Conservation (phyloP, 1,284 basidiomycete genomes). For the Cutaneotrichosporon sp. region DNA sequence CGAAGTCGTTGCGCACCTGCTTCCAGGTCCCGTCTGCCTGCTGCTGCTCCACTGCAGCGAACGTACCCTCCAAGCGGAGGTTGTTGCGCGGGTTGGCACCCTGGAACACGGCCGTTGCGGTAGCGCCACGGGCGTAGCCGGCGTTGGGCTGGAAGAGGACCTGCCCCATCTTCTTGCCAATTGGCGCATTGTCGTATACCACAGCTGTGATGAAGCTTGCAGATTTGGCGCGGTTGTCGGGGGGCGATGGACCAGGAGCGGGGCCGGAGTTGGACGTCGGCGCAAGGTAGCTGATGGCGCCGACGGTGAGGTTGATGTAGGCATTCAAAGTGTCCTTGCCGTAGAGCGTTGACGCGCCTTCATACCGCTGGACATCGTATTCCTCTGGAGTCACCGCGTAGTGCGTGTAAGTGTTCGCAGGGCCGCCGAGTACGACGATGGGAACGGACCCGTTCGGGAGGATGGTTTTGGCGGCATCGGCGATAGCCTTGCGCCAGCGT, state of each 20-base stretch:
- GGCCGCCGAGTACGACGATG: conserved; percentile 17
- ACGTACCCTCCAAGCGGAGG: conserved; percentile 17
- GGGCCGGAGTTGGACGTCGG: not conserved
- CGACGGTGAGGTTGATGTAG: conserved; percentile 15
- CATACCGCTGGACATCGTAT: conserved; percentile 18
- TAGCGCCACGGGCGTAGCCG: not conserved
- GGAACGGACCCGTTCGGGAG: conserved; percentile 1
- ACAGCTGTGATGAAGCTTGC: conserved; percentile 4
- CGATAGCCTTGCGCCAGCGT: conserved; percentile 12
- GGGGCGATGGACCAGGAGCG: not conserved
- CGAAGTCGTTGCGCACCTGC: conserved; percentile 9
- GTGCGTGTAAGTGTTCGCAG: conserved; percentile 13
- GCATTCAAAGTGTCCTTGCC: conserved; percentile 13
- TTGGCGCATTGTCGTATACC: conserved; percentile 11
- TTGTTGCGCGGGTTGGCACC: conserved; percentile 19
- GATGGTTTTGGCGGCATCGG: not conserved
- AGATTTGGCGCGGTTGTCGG: conserved; percentile 6
- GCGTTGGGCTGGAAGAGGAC: conserved; percentile 2
- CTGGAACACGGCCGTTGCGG: conserved; percentile 4
- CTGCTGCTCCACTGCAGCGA: conserved; percentile 11
- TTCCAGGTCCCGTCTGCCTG: conserved; percentile 3
- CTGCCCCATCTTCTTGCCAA: conserved; percentile 6
- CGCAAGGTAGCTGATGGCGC: conserved; percentile 5
- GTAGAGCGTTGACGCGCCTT: conserved; percentile 17
- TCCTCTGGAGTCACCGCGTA: conserved; percentile 15